Evolutionary conservation across 345 rosid species (phyloP), one percentile per base, ranked within the genome.

Genomic region (Gossypium longicalyx): DNA sequence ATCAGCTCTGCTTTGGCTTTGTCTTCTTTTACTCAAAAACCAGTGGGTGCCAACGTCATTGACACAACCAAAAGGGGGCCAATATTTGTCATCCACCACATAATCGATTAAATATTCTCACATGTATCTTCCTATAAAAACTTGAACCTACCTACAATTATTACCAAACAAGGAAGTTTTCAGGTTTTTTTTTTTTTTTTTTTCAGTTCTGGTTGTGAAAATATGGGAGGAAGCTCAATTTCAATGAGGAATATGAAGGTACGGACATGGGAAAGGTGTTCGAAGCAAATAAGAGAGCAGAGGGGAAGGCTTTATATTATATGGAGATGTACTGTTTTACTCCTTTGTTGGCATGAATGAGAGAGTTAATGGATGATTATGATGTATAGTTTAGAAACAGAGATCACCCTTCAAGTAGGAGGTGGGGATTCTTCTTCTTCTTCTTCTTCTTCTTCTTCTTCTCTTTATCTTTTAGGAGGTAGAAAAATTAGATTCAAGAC

Each of bases 281-380:
- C 90, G 43, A 86, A 82, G 90, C 91, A 87, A 74, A 73, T 89
- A 16, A 87, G 88, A 73, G 91, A 89, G 82, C 97, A 85, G 84
- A 77, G 89, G 38, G 87, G 83, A 23, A 74, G 97, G 72, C 86
- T 93, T 67, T 89, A 90, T 77, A 89, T 93, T 75, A 83, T 91
- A 29, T 91, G 98, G 94, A 90, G 87, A 79, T 93, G 98, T 48
- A 77, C 91, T 12, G 86, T 93, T 17, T 86, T 88, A 60, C 98
- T 90, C 69, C 75, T 89, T n/a, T 89, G 87, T 58, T 86, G 94
- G 89, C 89, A 87, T 77, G 97, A 91, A 87, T 77, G 62, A 57
- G 23, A 17, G 57, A 15, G 23, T 3, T 49, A 34, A 25, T 23
- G 45, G 5, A 13, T 3, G 4, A 34, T 4, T 12, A 13, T 9